Conservation (phyloP, 768 basidiomycete species). For the Mycena alexandri region DNA sequence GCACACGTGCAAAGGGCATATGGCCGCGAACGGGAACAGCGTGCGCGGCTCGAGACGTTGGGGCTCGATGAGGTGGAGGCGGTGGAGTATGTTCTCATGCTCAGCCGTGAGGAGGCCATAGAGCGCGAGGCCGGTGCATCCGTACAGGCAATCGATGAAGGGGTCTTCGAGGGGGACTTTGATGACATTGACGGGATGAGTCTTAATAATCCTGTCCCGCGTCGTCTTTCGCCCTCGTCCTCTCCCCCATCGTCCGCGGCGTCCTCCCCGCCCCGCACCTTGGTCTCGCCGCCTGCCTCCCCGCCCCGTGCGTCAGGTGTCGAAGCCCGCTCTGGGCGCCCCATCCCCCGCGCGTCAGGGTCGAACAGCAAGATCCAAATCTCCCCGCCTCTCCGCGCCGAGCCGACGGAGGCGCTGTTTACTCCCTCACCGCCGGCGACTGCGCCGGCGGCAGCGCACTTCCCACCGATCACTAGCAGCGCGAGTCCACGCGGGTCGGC, state of each 20-base stretch:
- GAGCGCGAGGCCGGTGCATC: constrained; percentile 39
- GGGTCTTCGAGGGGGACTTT: constrained; percentile 69
- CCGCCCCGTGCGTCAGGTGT: constrained; percentile 39
- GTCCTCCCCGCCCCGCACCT: constrained; percentile 40
- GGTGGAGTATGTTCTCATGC: constrained; percentile 85
- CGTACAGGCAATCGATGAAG: constrained; percentile 56
- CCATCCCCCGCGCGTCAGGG: constrained; percentile 48
- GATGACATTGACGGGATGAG: constrained; percentile 48
- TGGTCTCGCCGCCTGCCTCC: constrained; percentile 35
- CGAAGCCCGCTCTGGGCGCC: constrained; percentile 38
- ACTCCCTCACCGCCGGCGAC: constrained; percentile 40
- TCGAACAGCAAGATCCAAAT: constrained; percentile 70
- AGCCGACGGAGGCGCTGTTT: constrained; percentile 68
- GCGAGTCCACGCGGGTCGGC: constrained; percentile 13
- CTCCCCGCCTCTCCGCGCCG: constrained; percentile 61
- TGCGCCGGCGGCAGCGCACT: constrained; percentile 49
- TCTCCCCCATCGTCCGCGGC: constrained; percentile 43
- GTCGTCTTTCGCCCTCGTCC: constrained; percentile 13
- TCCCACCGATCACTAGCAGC: constrained; percentile 37
- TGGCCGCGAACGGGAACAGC: constrained; percentile 70
- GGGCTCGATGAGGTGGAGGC: constrained; percentile 83
- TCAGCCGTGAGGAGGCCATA: constrained; percentile 81
- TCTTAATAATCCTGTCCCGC: not conserved
- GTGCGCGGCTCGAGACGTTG: constrained; percentile 66
- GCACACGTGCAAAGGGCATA: constrained; percentile 50